Base-by-base conservation (phyloP, 345 rosid species). In the Cardamine chenopodiifolia region DNA sequence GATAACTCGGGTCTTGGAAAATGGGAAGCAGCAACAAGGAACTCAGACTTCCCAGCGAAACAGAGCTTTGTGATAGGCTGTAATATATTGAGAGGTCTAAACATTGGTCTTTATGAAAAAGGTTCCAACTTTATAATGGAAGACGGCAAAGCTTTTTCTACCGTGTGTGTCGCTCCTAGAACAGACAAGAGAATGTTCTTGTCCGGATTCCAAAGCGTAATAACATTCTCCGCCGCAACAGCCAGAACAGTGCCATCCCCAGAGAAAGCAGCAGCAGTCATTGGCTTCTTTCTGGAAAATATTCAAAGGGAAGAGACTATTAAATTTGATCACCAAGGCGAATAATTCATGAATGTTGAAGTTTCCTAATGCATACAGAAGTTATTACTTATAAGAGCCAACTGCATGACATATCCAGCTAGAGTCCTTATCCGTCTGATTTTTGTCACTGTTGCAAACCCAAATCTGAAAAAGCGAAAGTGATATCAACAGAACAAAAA, bases 251-350 rank as follows among this genome's bases (percentile, higher is more conserved):
- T 84, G 82, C 99, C 99, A 82, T 95, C 99, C 1, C 84, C 81
- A 71, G 99, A 95, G 83, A 95, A 95, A 40, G 94, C 78, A 66
- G 96, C 99, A 71, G 99, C 97, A 29, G 96, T 90, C 96, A 92
- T 85, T 19, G 92, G 90, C 80, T 78, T 90, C 77, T 85, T 95
- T 70, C 99, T 95, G 86, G 69, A 68, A 54, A 25, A 61, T 49
- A 60, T 67, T 44, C 12, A 44, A 20, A 58, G 18, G 8, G 7
- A 29, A 47, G 23, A 58, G 29, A 12, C 8, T 45, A 44, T 17
- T 8, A 11, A 12, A 45, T 15, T 20, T 47, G 47, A 55, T 19
- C 28, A 3, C 56, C 11, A 34, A 61, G 32, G n/a, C 0, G 5
- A 45, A 22, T 47, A 34, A 32, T 54, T 13, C 0, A 6, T 47